Evolutionary conservation across 352 stramenopile genomes (phyloP), one percentile per base, ranked within the genome.

Genomic region (Phytophthora cactorum): DNA sequence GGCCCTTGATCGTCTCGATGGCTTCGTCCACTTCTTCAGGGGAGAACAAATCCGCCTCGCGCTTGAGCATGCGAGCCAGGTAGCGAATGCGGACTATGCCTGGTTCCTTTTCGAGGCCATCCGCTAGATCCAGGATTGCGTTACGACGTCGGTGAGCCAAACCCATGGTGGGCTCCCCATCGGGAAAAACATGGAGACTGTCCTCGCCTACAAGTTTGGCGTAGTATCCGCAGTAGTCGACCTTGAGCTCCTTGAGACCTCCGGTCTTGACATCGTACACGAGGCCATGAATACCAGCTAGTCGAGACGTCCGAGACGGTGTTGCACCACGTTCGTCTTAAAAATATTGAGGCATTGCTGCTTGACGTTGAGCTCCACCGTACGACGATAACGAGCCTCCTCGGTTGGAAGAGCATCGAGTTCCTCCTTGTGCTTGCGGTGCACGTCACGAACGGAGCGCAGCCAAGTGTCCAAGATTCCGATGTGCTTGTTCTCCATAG

Each of bases 401-500:
- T 79, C 71, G 0, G 36, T 74, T 11, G 71, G 67, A 10, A 75
- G 29, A 10, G 70, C 66, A 15, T 74, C 59, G 17, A 77, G 65
- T 38, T 74, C 70, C 5, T 66, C 59, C 47, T 77, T 63, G 45
- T 74, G 64, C 4, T 70, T 69, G n/a, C 69, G 69, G 39, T 72
- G 60, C 14, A 73, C 78, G 52, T 97, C 92, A 4, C 90, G 84
- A 44, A 98, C 96, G 63, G 92, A 96, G 56, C 84, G 79, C 25
- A 98, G 72, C 92, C 93, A 98, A 62, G 95, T 95, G 73, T 97
- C 92, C 2, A 98, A 70, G 50, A 96, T 71, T 0, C 88, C 86
- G 8, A 94, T 68, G 38, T 89, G 84, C 53, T 91, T 86, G 68
- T 96, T 91, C 52, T 88, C 79, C 70, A 94, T 79, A 5, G 90